Conservation (phyloP, 805 yeast species). For the Schwanniomyces sp. region DNA sequence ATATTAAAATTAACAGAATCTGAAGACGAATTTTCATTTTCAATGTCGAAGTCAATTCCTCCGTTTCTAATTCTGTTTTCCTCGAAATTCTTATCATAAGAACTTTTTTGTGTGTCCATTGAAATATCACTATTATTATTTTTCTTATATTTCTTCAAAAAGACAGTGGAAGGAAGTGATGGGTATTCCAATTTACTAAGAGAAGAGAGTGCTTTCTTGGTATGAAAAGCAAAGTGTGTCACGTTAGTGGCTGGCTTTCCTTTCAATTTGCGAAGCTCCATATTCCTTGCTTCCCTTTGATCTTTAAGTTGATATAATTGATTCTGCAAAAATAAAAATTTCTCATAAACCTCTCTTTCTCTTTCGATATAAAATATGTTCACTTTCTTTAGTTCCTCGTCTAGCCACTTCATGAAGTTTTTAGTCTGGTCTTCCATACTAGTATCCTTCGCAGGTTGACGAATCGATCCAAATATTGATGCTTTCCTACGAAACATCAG, state of each 20-base stretch:
- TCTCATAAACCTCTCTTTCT: constrained; percentile 59
- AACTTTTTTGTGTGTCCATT: constrained; percentile 8
- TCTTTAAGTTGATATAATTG: constrained; percentile 66
- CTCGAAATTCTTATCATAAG: constrained; percentile 29
- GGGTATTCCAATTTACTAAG: constrained; percentile 39
- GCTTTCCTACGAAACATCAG: constrained; percentile 5
- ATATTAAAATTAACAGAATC: constrained; percentile 1
- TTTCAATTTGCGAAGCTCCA: constrained; percentile 9
- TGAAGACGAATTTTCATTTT: constrained; percentile 11
- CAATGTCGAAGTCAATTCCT: constrained; percentile 2
- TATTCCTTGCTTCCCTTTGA: constrained; percentile 32
- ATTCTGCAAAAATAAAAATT: constrained; percentile 63
- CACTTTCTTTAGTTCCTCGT: constrained; percentile 57
- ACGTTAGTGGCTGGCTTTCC: constrained; percentile 15
- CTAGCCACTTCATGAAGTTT: constrained; percentile 68
- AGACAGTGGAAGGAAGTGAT: constrained; percentile 37
- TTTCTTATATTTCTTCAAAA: constrained; percentile 18
- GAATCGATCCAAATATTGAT: constrained; percentile 22
- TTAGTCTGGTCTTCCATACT: constrained; percentile 35
- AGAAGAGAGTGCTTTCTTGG: constrained; percentile 19
- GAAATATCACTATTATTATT: constrained; percentile 10
- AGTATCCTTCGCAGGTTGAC: constrained; percentile 14
- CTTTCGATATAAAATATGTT: constrained; percentile 58
- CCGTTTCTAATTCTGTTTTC: constrained; percentile 44
- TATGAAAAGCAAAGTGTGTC: constrained; percentile 28